Conservation (phyloP, 805 yeast genomes). For the Clavispora carvajalis region DNA sequence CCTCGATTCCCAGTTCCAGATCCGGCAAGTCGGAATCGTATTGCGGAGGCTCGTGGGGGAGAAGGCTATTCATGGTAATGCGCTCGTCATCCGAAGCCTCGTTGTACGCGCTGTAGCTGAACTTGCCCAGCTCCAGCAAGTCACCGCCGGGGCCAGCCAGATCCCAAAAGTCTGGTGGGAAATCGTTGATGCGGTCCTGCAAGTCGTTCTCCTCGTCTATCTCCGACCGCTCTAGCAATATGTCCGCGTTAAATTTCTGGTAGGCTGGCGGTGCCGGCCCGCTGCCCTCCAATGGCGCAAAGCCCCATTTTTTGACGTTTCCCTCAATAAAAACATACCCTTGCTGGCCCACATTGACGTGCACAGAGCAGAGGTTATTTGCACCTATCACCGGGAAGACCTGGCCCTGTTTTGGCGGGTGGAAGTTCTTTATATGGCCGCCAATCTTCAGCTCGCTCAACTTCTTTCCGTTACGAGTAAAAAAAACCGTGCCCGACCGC, state of each 20-base stretch:
- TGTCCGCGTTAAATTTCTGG: conserved; percentile 71
- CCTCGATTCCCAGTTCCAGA: neutral
- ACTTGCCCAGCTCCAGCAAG: conserved; percentile 23
- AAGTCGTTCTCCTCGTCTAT: conserved; percentile 46
- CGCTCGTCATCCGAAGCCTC: conserved; percentile 39
- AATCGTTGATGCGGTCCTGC: conserved; percentile 40
- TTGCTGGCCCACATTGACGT: conserved; percentile 82
- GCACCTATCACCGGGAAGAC: conserved; percentile 90
- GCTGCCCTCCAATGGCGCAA: conserved; percentile 83
- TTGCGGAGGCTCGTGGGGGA: conserved; percentile 35
- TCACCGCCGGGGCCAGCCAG: conserved; percentile 7
- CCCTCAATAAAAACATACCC: conserved; percentile 91
- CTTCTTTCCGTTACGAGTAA: conserved; percentile 92
- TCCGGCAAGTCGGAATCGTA: conserved; percentile 16
- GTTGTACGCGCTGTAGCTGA: conserved; percentile 35
- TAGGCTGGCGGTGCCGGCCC: conserved; percentile 94
- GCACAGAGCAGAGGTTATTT: conserved; percentile 72
- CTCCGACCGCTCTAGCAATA: conserved; percentile 64
- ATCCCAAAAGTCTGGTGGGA: conserved; percentile 52
- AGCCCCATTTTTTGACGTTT: conserved; percentile 92
- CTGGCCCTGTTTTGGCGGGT: conserved; percentile 39
- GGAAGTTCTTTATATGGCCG: conserved; percentile 72
- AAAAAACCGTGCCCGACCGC: conserved; percentile 79
- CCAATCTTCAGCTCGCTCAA: conserved; percentile 76
- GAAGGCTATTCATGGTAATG: conserved; percentile 35